These are phyloP conservation scores for Linnemannia schmuckeri DNA, from an alignment of 192 early-diverging fungal species.

Conservation along the genomic window DNA sequence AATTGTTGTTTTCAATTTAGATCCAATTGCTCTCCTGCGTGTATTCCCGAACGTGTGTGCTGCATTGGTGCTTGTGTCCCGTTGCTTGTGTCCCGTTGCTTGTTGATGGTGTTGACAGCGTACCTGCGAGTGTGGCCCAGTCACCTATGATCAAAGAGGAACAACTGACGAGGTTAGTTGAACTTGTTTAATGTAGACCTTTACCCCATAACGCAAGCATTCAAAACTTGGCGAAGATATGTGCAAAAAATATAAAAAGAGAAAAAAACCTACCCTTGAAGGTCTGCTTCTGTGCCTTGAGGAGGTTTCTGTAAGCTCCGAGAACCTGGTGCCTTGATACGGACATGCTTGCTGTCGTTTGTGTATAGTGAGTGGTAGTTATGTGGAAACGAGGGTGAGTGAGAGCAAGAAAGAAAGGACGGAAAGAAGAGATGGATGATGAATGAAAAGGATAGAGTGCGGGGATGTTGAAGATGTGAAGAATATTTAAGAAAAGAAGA, in stretches of 20 bases:
- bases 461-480: not conserved
- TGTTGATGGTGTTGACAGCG: not conserved
- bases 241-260: not conserved
- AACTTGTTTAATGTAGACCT: no score
- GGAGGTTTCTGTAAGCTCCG: slow-evolving; percentile 55
- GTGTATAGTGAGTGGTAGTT: not conserved
- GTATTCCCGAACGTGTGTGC: no score
- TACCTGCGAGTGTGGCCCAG: slow-evolving; percentile 51
- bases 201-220: no score
- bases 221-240: no score
- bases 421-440: not conserved
- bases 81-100: not conserved
- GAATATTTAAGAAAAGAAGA: no score
- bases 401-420: not conserved
- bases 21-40: no score
- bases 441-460: not conserved
- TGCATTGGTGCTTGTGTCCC: not conserved
- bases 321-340: slow-evolving; percentile 51
- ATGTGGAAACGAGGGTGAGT: no score
- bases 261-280: slow-evolving; percentile 39
- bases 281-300: slow-evolving; percentile 53
- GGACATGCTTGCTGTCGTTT: slow-evolving; percentile 27
- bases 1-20: no score
- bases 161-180: no score
- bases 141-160: slow-evolving; percentile 30